Evolutionary conservation across 2,329 filamentous ascomycete genomes (phyloP), one percentile per base, ranked within the genome.

Genomic region (Verticillium nubilum): DNA sequence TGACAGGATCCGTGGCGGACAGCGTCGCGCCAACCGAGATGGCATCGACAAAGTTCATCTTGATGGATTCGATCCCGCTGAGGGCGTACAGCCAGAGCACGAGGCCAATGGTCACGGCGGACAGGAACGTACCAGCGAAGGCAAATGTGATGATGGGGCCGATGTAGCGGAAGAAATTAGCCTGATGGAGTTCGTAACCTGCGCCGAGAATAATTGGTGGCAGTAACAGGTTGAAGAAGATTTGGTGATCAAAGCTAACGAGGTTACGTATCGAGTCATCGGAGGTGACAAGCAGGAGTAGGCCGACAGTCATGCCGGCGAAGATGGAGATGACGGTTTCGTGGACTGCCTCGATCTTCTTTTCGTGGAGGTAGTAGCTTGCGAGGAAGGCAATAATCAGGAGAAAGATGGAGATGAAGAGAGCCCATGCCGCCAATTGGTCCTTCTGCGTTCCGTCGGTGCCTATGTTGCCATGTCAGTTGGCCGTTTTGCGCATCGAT

Each of bases 261-360:
- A 91, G 87, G 71, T 91, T 90, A 73, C 93, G 89, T 68, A 99
- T 92, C 63, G 89, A 91, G 63, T 91, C 88, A 65, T 89, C 88
- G 57, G 89, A 88, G 52, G 87, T 91, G 63, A 97, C 79, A 69
- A 95, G 86, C 60, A 99, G 86, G 61, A 96, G 84, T 67, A 99
- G 80, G 5, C 95, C 95, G 62, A 99, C 92, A 60, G 92, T 89
- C 95, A 98, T 98, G 69, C 94, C 94, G 60, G 92, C 93, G 78
- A 99, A 98, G 72, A 99, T 99, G 62, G 94, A 98, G 63, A 99
- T 87, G 68, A 98, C 95, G 1, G 95, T 99, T 79, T 99, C 95
- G 75, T 99, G 95, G 58, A 99, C 89, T 28, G 95, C 95, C 70
- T 97, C 95, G 59, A 99, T 93, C 78, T 96, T 97, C 77, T 91